A percentile compares a stretch with the other conserved stretches of the same genome.
phyloP scores from a whole-genome alignment of 148 eudicot species.

The Fagopyrum esculentum region DNA sequence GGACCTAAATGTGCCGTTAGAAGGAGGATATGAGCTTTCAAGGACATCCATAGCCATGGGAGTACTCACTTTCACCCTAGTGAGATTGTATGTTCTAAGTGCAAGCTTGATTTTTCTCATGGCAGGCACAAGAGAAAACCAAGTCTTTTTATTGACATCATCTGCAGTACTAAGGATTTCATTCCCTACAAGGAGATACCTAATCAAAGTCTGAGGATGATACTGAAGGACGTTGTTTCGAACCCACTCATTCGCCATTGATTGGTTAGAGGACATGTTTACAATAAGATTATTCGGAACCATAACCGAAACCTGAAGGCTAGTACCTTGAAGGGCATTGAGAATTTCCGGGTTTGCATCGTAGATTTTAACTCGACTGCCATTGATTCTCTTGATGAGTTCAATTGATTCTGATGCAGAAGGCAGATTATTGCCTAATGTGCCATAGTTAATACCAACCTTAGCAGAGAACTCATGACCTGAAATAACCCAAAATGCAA shows the following conservation, averaged over 20 bases:
- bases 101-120: slow-evolving; percentile 58
- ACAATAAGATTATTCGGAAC: slow-evolving; percentile 69
- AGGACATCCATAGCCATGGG: slow-evolving; percentile 73
- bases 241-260: slow-evolving; percentile 69
- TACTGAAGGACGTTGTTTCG: slow-evolving; percentile 48
- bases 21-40: slow-evolving; percentile 65
- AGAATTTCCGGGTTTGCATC: slow-evolving; percentile 54
- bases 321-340: slow-evolving; percentile 43
- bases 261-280: slow-evolving; percentile 58
- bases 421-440: slow-evolving; percentile 51
- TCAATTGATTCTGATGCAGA: slow-evolving; percentile 43
- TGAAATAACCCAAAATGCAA: slow-evolving; percentile 6
- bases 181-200: slow-evolving; percentile 80
- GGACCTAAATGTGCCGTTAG: slow-evolving; percentile 61
- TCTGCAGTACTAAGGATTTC: slow-evolving; percentile 52
- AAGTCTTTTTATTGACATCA: slow-evolving; percentile 27
- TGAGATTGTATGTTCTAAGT: slow-evolving; percentile 24
- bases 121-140: slow-evolving; percentile 62
- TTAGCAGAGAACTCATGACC: slow-evolving; percentile 38
- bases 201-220: slow-evolving; percentile 61
- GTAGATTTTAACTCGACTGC: slow-evolving; percentile 67
- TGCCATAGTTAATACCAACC: slow-evolving; percentile 37
- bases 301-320: slow-evolving; percentile 70
- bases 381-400: slow-evolving; percentile 56
- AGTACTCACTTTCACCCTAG: slow-evolving; percentile 69